Evolutionary conservation across 805 yeast species (phyloP).

Genomic region (Yarrowia osloensis): DNA sequence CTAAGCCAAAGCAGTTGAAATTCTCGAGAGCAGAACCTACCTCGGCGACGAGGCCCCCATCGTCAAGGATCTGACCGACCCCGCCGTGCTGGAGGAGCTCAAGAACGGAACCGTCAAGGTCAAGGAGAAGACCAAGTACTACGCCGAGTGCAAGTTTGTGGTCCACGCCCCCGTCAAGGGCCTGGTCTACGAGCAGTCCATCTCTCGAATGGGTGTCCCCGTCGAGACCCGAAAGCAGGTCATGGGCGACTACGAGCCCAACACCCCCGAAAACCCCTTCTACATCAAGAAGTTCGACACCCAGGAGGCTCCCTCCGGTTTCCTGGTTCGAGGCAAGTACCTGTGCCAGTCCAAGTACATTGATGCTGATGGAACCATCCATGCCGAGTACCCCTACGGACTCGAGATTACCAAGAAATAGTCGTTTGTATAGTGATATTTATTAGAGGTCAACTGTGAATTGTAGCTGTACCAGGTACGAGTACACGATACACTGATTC

Average conservation of each 20-base stretch:
- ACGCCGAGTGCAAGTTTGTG: constrained; percentile 71
- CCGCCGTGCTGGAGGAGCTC: constrained; percentile 56
- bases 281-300: constrained; percentile 61
- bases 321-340: constrained; percentile 84
- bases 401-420: constrained; percentile 68
- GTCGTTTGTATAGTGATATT: background rate
- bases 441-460: background rate
- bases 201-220: constrained; percentile 83
- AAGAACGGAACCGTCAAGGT: constrained; percentile 70
- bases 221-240: constrained; percentile 87
- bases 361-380: constrained; percentile 80
- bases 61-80: constrained; percentile 65
- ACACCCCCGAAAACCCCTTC: constrained; percentile 74
- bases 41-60: constrained; percentile 73
- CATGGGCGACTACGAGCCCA: constrained; percentile 89
- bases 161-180: constrained; percentile 92
- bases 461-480: background rate
- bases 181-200: constrained; percentile 76
- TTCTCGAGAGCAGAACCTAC: constrained; percentile 69
- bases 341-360: constrained; percentile 78
- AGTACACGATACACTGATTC: too few relatives aligned
- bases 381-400: constrained; percentile 79
- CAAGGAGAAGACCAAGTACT: constrained; percentile 76
- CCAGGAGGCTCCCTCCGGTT: constrained; percentile 89
- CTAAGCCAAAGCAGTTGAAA: constrained; percentile 53